phyloP scores from a whole-genome alignment of 352 stramenopile species.

The Pythium rhizo-oryzae region DNA sequence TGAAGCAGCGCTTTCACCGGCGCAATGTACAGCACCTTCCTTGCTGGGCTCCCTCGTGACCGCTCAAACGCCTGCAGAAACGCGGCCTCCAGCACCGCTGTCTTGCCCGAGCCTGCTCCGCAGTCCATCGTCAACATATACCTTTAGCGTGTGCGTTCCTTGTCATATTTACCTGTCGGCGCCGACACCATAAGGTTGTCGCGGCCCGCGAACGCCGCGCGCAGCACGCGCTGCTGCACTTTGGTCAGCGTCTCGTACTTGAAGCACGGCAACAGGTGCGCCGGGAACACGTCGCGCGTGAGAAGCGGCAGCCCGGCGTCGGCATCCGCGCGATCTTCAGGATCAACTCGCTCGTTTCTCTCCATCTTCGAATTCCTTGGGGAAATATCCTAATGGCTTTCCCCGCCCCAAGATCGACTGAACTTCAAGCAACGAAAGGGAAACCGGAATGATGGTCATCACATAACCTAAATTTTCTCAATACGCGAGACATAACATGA shows the following conservation, averaged over 20 bases:
- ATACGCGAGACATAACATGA: not conserved
- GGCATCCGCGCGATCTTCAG: not conserved
- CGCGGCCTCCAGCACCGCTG: conserved; percentile 44
- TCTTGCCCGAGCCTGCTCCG: conserved; percentile 48
- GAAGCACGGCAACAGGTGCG: conserved; percentile 45
- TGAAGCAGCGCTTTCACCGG: conserved; percentile 51
- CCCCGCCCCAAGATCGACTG: not conserved
- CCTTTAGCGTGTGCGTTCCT: not conserved
- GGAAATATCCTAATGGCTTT: not conserved
- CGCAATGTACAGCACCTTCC: conserved; percentile 49
- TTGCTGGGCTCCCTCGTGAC: conserved; percentile 1
- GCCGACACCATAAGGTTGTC: conserved; percentile 50
- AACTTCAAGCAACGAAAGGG: not conserved
- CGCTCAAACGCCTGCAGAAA: conserved; percentile 42
- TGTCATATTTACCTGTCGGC: conserved; percentile 37
- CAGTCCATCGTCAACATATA: not conserved
- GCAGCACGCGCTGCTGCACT: conserved; percentile 47
- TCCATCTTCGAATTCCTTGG: conserved; percentile 1
- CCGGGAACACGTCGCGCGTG: conserved; percentile 40
- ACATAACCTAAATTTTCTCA: not conserved
- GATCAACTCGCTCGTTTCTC: not conserved
- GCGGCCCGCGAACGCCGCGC: conserved; percentile 30
- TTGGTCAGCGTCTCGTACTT: conserved; percentile 44
- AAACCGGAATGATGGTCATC: conserved; percentile 52
- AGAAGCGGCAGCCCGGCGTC: conserved; percentile 3